Evolutionary conservation across 108 stramenopile species (phyloP).

Genomic region (Nitzschia inconspicua): DNA sequence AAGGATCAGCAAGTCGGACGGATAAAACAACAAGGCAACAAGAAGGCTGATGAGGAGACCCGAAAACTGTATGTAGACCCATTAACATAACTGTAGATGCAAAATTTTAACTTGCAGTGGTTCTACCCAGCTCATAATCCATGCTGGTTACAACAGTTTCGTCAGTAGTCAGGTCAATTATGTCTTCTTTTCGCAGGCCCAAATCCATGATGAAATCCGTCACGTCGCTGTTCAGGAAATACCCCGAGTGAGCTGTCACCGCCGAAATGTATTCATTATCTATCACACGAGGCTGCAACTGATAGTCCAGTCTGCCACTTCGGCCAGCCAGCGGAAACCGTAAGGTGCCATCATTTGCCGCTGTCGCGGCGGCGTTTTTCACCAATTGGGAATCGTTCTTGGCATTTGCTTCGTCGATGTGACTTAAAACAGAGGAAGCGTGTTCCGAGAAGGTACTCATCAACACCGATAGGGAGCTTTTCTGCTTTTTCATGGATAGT

Average conservation of each 20-base stretch:
- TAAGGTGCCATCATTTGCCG: background rate
- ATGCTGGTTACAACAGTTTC: background rate
- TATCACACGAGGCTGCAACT: conserved; percentile 69
- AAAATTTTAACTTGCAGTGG: background rate
- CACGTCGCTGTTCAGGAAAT: conserved; percentile 63
- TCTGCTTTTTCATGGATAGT: conserved; percentile 29
- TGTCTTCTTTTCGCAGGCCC: background rate
- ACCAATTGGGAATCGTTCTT: background rate
- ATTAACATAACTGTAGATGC: background rate
- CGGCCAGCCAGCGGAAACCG: conserved; percentile 65
- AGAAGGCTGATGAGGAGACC: background rate
- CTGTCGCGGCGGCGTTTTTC: background rate
- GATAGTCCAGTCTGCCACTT: conserved; percentile 40
- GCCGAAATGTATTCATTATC: conserved; percentile 81
- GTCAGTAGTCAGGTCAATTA: conserved; percentile 9
- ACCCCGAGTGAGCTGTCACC: conserved; percentile 63
- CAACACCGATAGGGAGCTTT: background rate
- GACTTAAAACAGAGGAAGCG: conserved; percentile 8
- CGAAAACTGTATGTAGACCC: background rate
- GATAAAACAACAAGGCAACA: background rate
- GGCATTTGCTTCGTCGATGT: conserved; percentile 10
- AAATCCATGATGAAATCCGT: conserved; percentile 65
- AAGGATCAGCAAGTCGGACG: too few species aligned
- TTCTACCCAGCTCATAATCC: background rate
- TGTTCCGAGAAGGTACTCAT: conserved; percentile 18